Base-by-base conservation (phyloP, 2,329 filamentous ascomycete species). In the Penicillium sclerotigenum region DNA sequence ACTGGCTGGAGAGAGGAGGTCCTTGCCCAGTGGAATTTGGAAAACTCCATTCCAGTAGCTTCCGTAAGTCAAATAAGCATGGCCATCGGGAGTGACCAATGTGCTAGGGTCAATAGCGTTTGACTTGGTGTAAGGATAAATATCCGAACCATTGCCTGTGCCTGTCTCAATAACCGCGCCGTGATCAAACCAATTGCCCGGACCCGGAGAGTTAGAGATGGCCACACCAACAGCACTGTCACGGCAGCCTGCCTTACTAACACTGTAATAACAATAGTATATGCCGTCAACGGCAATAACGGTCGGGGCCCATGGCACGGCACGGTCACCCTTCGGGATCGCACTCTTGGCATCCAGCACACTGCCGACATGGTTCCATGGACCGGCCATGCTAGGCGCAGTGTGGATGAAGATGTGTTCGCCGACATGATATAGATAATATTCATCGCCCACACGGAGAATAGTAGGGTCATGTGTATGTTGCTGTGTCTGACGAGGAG, bases 41-140 rank as follows among this genome's bases (percentile, higher is more conserved):
- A 83, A 87, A 59, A 89, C 79, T 61, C 85, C 82, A 6, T 75
- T 73, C 86, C 86, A 90, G 77, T 88, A 90, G 41, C 83, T 87
- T 41, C 87, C 87, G 58, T 87, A 90, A 49, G 77, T 83, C 64
- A 86, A 71, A 56, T 79, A 79, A 59, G 79, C 80, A 5, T 64
- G 61, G 3, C 64, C 63, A 24, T 68, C 64, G 1, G 54, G 46
- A 37, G 73, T 73, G 13, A 76, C 61, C 52, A 85, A 65, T 5
- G 85, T 70, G 55, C 80, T 81, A 2, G 79, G 73, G 62, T 86
- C 88, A 65, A 90, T 85, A 41, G 82, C 80, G 61, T 86, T 86
- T 65, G 83, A 84, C 5, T 70, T 57, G 46, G 76, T 78, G 52
- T 74, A 75, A 0, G 73, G 64, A 29, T 57, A 57, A 3, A 64